Base-by-base conservation (phyloP, 345 rosid genomes). In the Durio zibethinus region DNA sequence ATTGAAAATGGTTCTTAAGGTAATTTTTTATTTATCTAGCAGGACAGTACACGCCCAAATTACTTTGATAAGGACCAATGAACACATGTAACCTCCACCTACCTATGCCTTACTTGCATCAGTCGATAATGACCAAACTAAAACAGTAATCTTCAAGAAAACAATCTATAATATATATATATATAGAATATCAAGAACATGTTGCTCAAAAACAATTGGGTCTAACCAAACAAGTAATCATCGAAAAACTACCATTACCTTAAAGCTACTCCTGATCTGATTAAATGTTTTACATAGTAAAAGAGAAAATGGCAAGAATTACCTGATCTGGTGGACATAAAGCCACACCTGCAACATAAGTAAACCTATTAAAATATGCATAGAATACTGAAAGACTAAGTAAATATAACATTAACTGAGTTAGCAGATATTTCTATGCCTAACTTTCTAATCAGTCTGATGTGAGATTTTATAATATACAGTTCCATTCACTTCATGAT, bases 241-340 rank as follows among this genome's bases (percentile, higher is more conserved):
- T 68, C 54, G 12, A 45, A 25, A 68, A 6, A 2, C 40, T 61
- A 29, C 65, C 38, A 29, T 5, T 29, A 61, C 57, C 9, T 52
- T 52, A 52, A 45, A 52, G 73, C 14, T n/a, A n/a, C n/a, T n/a
- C n/a, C n/a, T n/a, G n/a, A n/a, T n/a, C n/a, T n/a, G n/a, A n/a
- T n/a, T n/a, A n/a, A n/a, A n/a, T n/a, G n/a, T n/a, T n/a, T n/a
- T n/a, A 38, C 33, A 42, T 21, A 9, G 53, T 72, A 18, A 77
- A 31, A 64, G 40, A 64, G 31, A 31, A 50, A 59, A 21, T 18
- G 60, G 71, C 25, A 68, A 62, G 78, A 74, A 40, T 75, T 81
- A 91, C 98, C 97, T 91, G 86, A 70, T 86, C 59, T 53, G 84
- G 72, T 4, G 85, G 77, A 61, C 84, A 79, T 27, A 87, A 82